Evolutionary conservation across 352 stramenopile species (phyloP).

Genomic region (Phytophthora pisi): DNA sequence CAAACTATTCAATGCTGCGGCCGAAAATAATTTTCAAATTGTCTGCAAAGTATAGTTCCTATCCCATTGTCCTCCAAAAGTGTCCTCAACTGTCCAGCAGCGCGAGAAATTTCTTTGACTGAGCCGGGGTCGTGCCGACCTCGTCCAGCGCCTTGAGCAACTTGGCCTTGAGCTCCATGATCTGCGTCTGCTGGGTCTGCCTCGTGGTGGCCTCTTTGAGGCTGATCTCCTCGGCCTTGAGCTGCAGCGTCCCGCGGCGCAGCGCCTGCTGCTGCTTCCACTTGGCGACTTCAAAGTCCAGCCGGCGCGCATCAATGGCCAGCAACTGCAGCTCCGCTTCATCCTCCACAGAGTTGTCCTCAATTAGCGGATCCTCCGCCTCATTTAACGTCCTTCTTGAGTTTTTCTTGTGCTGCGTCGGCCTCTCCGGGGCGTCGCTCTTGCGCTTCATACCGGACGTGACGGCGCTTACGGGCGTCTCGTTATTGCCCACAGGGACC

Average conservation of each 20-base stretch:
- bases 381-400: not conserved
- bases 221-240: constrained; percentile 34
- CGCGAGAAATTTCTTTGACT: constrained; percentile 24
- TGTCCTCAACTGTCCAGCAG: constrained; percentile 26
- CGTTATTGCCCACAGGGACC: not conserved
- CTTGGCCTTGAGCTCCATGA: constrained; percentile 28
- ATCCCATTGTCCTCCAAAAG: not conserved
- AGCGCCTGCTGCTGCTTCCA: constrained; percentile 37
- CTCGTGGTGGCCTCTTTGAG: constrained; percentile 31
- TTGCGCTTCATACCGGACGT: constrained; percentile 19
- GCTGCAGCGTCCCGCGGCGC: constrained; percentile 21
- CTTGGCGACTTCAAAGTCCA: constrained; percentile 35
- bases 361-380: not conserved
- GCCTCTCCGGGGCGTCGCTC: not conserved
- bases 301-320: constrained; percentile 16
- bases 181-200: constrained; percentile 25
- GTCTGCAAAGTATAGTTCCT: not conserved
- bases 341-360: not conserved
- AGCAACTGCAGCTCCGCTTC: constrained; percentile 26
- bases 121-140: constrained; percentile 4
- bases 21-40: not conserved
- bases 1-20: no score
- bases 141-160: constrained; percentile 29
- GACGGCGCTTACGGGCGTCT: not conserved
- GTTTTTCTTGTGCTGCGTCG: not conserved